Conservation (phyloP, 352 stramenopile genomes). For the Globisporangium canariense region DNA sequence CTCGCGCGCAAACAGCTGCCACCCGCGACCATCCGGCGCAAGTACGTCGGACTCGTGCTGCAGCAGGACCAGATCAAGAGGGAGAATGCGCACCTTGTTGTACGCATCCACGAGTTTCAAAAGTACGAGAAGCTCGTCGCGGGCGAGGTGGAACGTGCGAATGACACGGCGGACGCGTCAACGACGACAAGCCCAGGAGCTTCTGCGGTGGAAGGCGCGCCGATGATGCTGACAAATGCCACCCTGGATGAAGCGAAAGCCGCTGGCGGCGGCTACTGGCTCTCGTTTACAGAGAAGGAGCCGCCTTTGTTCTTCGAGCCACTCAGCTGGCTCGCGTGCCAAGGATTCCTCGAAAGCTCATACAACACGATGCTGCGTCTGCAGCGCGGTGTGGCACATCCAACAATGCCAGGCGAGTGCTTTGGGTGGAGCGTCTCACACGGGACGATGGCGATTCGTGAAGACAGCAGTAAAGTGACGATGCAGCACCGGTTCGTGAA, state of each 20-base stretch:
- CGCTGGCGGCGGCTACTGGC: conserved; percentile 8
- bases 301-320: conserved; percentile 11
- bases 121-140: conserved; percentile 16
- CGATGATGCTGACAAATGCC: not conserved
- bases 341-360: not conserved
- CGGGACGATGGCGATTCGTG: not conserved
- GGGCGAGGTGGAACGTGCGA: conserved; percentile 5
- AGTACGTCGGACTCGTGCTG: conserved; percentile 13
- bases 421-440: conserved; percentile 13
- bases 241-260: not conserved
- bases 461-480: conserved; percentile 7
- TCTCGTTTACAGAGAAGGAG: conserved; percentile 15
- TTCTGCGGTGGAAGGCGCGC: not conserved
- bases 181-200: too few species aligned
- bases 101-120: conserved; percentile 8
- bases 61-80: conserved; percentile 18
- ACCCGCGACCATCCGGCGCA: not conserved
- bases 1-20: not conserved
- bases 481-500: conserved; percentile 42
- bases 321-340: conserved; percentile 9
- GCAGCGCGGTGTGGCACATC: not conserved
- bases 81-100: conserved; percentile 10
- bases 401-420: conserved; percentile 2
- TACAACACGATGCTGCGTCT: conserved; percentile 9
- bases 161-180: not conserved